Conservation (phyloP, 139 green algal genomes). For the Micromonas commoda region DNA sequence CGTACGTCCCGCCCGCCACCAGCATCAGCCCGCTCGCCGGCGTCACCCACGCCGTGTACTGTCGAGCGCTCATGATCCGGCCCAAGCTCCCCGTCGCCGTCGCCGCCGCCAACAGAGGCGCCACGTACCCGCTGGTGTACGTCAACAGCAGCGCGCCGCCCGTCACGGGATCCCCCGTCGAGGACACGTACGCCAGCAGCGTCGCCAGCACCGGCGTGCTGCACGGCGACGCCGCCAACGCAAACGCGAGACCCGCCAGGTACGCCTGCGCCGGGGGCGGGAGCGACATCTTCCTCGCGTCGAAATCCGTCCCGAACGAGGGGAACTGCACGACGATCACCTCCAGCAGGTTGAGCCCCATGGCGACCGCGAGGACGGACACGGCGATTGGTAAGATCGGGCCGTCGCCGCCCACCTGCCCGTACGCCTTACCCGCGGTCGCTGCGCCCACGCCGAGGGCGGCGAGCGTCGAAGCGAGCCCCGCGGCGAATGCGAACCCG, state of each 20-base stretch:
- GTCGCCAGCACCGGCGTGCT: conserved; percentile 91
- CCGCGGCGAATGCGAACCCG: conserved; percentile 64
- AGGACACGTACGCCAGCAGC: conserved; percentile 80
- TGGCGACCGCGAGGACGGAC: conserved; percentile 39
- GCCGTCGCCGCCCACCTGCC: conserved; percentile 46
- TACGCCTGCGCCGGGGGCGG: conserved; percentile 63
- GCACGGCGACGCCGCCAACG: conserved; percentile 90
- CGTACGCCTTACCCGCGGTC: conserved; percentile 71
- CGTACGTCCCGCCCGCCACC: conserved; percentile 76
- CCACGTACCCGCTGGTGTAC: conserved; percentile 82
- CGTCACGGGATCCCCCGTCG: conserved; percentile 40
- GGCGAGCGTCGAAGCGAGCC: conserved; percentile 81
- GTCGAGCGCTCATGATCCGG: conserved; percentile 62
- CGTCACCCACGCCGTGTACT: conserved; percentile 75
- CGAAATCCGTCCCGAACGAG: conserved; percentile 55
- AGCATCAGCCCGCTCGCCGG: conserved; percentile 75
- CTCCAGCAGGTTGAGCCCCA: conserved; percentile 92
- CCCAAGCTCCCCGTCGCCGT: conserved; percentile 69
- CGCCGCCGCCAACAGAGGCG: conserved; percentile 82
- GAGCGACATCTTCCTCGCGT: conserved; percentile 47
- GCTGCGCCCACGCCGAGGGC: conserved; percentile 65
- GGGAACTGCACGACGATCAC: conserved; percentile 56
- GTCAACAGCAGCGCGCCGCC: conserved; percentile 78
- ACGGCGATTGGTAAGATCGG: conserved; percentile 32
- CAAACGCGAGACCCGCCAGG: conserved; percentile 85